phyloP scores from a whole-genome alignment of 352 stramenopile species.

The Globisporangium heterothallicum region DNA sequence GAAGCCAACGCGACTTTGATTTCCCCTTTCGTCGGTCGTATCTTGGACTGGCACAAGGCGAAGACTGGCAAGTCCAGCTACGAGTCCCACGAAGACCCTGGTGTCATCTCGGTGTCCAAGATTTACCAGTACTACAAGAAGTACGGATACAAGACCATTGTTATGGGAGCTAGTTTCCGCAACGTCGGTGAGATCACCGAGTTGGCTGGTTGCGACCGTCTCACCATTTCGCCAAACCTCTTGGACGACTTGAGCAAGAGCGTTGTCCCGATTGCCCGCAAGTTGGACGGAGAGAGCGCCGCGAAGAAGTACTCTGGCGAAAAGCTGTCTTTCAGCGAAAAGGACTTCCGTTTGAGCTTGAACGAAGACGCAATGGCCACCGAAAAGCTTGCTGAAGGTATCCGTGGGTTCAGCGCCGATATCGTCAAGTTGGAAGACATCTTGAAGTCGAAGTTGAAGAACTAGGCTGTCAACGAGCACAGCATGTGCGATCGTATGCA shows the following conservation, averaged over 20 bases:
- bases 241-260: constrained; percentile 90
- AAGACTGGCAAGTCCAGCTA: constrained; percentile 91
- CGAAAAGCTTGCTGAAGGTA: constrained; percentile 97
- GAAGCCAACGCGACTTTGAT: constrained; percentile 95
- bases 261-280: constrained; percentile 61
- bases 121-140: constrained; percentile 99
- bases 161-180: constrained; percentile 95
- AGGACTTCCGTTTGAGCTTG: constrained; percentile 96
- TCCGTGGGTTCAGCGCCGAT: constrained; percentile 95
- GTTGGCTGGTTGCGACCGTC: constrained; percentile 95
- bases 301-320: constrained; percentile 64
- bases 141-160: constrained; percentile 93
- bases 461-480: constrained; percentile 26
- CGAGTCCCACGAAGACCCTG: constrained; percentile 93
- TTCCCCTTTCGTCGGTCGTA: constrained; percentile 95
- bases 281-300: constrained; percentile 79
- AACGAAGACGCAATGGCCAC: constrained; percentile 97
- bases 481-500: constrained; percentile 6
- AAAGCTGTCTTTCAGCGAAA: constrained; percentile 89
- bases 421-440: constrained; percentile 98
- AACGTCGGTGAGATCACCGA: constrained; percentile 97
- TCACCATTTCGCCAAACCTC: constrained; percentile 96
- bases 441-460: constrained; percentile 92
- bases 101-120: constrained; percentile 93
- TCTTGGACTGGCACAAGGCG: constrained; percentile 97